A percentile compares a stretch with the other conserved stretches of the same genome.
phyloP scores from a whole-genome alignment of 306 rosid species.

The Citrullus amarus region DNA sequence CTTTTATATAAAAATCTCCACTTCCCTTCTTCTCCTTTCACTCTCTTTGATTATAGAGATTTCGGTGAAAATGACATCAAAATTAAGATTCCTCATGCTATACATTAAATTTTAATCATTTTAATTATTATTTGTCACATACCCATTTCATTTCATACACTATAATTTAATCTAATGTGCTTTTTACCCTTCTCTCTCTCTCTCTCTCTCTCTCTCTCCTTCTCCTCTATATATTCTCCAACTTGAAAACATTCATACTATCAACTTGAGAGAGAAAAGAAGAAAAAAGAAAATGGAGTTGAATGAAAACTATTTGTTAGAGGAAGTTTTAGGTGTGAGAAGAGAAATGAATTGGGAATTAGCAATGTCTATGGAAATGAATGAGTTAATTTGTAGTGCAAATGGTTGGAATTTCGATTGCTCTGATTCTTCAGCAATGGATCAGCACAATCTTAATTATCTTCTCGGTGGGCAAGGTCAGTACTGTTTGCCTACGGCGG shows the following conservation, averaged over 20 bases:
- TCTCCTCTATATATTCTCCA: background rate
- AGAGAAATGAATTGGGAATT: constrained; percentile 14
- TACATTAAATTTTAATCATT: background rate
- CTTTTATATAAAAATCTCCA: background rate
- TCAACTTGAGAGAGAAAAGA: background rate
- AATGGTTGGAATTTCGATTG: constrained; percentile 24
- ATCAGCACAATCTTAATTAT: constrained; percentile 13
- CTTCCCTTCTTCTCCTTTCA: background rate
- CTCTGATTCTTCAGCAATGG: constrained; percentile 15
- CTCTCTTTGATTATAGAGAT: constrained; percentile 26
- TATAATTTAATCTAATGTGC: background rate
- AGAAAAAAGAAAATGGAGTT: constrained; percentile 29
- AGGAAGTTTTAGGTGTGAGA: constrained; percentile 34
- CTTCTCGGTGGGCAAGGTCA: constrained; percentile 20
- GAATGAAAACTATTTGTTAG: constrained; percentile 36
- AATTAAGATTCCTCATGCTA: background rate
- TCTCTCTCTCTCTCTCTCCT: background rate
- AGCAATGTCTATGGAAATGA: constrained; percentile 28
- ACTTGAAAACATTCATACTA: background rate
- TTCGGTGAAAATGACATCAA: constrained; percentile 49
- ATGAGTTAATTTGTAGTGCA: too few species aligned
- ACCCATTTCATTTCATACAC: background rate
- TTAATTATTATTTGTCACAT: background rate
- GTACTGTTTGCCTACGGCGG: constrained; percentile 16
- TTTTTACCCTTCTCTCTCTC: background rate